Base-by-base conservation (phyloP, 495 filamentous ascomycete species). In the Cryomyces minteri region DNA sequence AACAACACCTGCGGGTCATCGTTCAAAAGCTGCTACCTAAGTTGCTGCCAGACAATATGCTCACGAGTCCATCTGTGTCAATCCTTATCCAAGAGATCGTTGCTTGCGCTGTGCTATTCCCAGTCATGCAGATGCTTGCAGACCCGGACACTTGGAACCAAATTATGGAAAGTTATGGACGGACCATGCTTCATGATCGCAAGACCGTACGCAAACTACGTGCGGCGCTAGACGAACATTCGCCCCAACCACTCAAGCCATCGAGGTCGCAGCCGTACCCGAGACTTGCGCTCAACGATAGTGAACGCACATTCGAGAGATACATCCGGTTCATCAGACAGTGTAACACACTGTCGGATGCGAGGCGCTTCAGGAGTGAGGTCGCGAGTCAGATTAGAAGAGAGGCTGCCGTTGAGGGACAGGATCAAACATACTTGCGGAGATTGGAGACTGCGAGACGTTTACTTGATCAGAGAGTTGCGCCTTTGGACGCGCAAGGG, bases 71-170 rank as follows among this genome's bases (percentile, higher is more conserved):
- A 32, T 74, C 82, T 41, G 87, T 94, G 8, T 71, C 70, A 14
- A 80, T 83, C 9, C 61, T 99, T 34, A 69, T 94, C 31, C 76
- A 79, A 50, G 92, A 99, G 63, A 76, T 96, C 47, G 73, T 93
- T 5, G 69, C 78, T 10, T 87, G 84, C 55, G 78, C 80, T 37
- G 75, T 88, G 41, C 62, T 88, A 43, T 74, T 71, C 32, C 82
- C 84, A 4, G 63, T 80, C 30, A 65, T 88, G 60, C 71, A 76
- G 51, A 65, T 83, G 54, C 56, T 90, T 31, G 67, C 84, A 12
- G 90, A 96, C 49, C 88, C 92, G 7, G 92, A 99, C 67, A 88
- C 81, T 2, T 95, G 90, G 90, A 96, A 96, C 58, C 86, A 93
- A 54, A 54, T 92, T 50, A 82, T 96, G 70, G 87, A 94, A 59